Evolutionary conservation across 306 rosid genomes (phyloP).

Genomic region (Cucurbita ficifolia): DNA sequence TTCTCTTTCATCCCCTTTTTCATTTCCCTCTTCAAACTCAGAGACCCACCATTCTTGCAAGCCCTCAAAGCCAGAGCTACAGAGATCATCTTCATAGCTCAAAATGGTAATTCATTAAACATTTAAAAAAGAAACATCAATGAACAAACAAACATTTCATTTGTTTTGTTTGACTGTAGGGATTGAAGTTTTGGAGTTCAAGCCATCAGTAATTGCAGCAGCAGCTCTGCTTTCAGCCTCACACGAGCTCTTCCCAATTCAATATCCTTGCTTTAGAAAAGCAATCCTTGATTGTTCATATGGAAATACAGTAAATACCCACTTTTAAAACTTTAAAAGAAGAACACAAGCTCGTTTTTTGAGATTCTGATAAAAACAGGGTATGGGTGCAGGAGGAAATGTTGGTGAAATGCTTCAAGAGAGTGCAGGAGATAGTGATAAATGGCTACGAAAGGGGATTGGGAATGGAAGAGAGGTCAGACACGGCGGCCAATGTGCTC

Average conservation of each 20-base stretch:
- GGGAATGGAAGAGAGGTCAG: constrained; percentile 38
- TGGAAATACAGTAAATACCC: constrained; percentile 45
- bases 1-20: constrained; percentile 67
- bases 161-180: constrained; percentile 26
- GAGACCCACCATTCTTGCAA: constrained; percentile 37
- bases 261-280: constrained; percentile 44
- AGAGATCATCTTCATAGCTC: constrained; percentile 61
- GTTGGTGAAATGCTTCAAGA: constrained; percentile 34
- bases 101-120: constrained; percentile 36
- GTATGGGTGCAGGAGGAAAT: constrained; percentile 13
- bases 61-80: constrained; percentile 64
- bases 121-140: neutral
- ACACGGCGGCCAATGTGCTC: constrained; percentile 61
- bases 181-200: constrained; percentile 54
- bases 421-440: constrained; percentile 31
- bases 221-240: constrained; percentile 67
- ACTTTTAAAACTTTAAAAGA: neutral
- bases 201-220: constrained; percentile 71
- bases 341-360: neutral
- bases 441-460: constrained; percentile 42
- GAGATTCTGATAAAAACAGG: neutral
- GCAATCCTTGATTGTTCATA: constrained; percentile 44
- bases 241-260: constrained; percentile 70
- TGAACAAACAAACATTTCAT: neutral
- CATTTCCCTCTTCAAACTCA: constrained; percentile 30